Base-by-base conservation (phyloP, 2,329 filamentous ascomycete genomes). In the Penicillium sp. region DNA sequence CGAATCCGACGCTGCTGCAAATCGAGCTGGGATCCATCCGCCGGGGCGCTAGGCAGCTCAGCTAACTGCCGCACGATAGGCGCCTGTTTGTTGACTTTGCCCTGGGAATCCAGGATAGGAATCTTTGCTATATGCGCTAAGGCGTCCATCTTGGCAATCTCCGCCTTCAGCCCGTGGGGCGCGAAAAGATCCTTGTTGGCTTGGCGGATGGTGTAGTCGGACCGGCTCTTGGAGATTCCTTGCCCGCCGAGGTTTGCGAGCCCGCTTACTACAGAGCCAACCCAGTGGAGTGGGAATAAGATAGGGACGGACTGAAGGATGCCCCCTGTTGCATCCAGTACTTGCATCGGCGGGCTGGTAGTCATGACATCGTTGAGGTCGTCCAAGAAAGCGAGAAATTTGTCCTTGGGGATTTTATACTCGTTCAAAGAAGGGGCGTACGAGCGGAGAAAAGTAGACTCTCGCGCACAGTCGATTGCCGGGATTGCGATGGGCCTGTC, bases 161-260 rank as follows among this genome's bases (percentile, higher is more conserved):
- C 63, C n/a, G 58, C 57, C 22, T 55, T 60, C 35, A 67, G 44
- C 0, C 64, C 63, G 1, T 58, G 51, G 3, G 64, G 58, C 0
- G 44, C 51, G 24, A 67, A 67, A 4, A 67, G 54, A 13, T 67
- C 61, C 14, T 43, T 56, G 30, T 67, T 67, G 1, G 63, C 62
- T n/a, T 58, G 48, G 13, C 54, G 48, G 28, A 67, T 43, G 4
- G 54, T 46, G 0, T 49, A 51, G 41, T 67, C 65, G 1, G 63
- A 59, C 1, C 62, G 58, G 7, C 61, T 55, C 39, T 65, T 65
- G 3, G 61, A 61, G 11, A 63, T 43, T 8, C 57, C 63, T 10
- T 53, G 52, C 9, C 58, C 55, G 0, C 59, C 52, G 4, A 63
- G 28, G 10, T 56, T 61, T n/a, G 65, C 63, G 11, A 62, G 50